These are phyloP conservation scores for Mycosphaerella sp. DNA, from an alignment of 2,329 filamentous ascomycete genomes.

Conservation along the genomic window DNA sequence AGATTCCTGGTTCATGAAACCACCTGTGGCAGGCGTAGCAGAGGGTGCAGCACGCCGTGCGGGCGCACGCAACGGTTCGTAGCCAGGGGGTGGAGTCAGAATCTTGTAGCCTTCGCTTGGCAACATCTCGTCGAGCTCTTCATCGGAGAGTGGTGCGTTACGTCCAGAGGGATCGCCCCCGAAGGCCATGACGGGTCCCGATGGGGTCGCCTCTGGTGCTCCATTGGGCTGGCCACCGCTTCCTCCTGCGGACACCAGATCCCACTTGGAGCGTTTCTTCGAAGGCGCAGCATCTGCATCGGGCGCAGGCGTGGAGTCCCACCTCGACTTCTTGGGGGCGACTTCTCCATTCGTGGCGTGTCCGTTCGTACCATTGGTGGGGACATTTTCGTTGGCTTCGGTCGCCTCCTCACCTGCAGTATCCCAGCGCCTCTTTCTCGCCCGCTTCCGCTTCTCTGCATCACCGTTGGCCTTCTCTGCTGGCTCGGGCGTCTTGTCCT, in stretches of 20 bases:
- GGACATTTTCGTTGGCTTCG: conserved; percentile 25
- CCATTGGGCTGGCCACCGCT: conserved; percentile 71
- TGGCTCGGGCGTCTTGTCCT: conserved; percentile 43
- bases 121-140: conserved; percentile 87
- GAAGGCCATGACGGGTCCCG: conserved; percentile 50
- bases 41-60: conserved; percentile 70
- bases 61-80: conserved; percentile 73
- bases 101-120: conserved; percentile 91
- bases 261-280: conserved; percentile 83
- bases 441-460: conserved; percentile 59
- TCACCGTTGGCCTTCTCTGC: conserved; percentile 49
- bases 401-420: conserved; percentile 43
- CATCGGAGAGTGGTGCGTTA: conserved; percentile 79
- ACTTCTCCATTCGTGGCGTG: conserved; percentile 25
- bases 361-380: conserved; percentile 14
- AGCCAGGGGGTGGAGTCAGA: conserved; percentile 82
- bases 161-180: conserved; percentile 74
- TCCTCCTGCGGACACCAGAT: conserved; percentile 68
- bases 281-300: conserved; percentile 51
- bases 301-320: conserved; percentile 67
- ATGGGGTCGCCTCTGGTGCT: conserved; percentile 41
- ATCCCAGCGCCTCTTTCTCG: conserved; percentile 92
- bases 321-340: conserved; percentile 65
- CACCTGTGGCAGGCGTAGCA: conserved; percentile 63
- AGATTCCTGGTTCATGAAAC: conserved; percentile 97